Percentiles rank a stretch among this genome's conserved stretches.
Conservation (phyloP, 2,329 filamentous ascomycete genomes). For the Colletotrichum horii region DNA sequence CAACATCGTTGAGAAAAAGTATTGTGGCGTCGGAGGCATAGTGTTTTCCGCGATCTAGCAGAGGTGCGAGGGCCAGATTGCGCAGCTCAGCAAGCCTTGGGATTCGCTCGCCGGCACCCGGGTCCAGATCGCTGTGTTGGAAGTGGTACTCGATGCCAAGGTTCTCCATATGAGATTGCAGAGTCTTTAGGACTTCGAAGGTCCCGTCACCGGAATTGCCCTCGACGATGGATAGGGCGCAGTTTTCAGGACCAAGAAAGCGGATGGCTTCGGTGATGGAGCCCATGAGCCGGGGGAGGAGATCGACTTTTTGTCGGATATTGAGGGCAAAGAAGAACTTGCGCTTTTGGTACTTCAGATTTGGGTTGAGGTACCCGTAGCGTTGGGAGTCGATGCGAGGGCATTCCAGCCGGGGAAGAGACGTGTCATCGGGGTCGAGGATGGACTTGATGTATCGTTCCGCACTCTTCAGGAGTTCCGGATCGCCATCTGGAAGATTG, state of each 20-base stretch:
- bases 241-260: conserved; percentile 55
- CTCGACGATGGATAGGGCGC: conserved; percentile 60
- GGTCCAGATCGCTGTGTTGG: conserved; percentile 46
- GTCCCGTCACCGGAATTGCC: conserved; percentile 62
- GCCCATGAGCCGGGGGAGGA: conserved; percentile 57
- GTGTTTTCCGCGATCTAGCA: conserved; percentile 32
- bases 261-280: conserved; percentile 54
- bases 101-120: conserved; percentile 49
- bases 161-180: conserved; percentile 43
- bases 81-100: conserved; percentile 52
- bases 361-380: conserved; percentile 25
- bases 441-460: conserved; percentile 32
- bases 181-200: conserved; percentile 48
- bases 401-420: conserved; percentile 31
- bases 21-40: conserved; percentile 41
- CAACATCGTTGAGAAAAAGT: conserved; percentile 61
- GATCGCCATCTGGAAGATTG: background rate
- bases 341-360: conserved; percentile 4
- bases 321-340: conserved; percentile 60
- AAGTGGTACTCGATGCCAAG: conserved; percentile 48
- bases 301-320: conserved; percentile 45
- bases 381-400: conserved; percentile 25
- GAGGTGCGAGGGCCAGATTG: conserved; percentile 55
- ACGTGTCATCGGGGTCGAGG: conserved; percentile 27
- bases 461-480: background rate